Conservation (phyloP, 2,329 filamentous ascomycete species). For the Fusarium liriodendri region DNA sequence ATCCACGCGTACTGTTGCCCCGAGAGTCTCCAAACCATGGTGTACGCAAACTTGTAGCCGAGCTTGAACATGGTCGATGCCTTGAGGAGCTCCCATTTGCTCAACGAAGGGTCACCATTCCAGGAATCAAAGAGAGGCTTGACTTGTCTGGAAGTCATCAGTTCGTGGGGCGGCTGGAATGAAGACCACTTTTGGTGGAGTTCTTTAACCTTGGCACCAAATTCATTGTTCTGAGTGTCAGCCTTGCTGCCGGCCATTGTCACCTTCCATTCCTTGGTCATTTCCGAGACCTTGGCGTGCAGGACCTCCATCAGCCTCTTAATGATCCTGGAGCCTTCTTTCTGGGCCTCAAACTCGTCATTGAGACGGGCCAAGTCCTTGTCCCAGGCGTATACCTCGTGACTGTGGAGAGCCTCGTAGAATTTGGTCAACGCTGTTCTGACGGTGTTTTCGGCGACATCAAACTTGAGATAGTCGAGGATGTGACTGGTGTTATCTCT, state of each 20-base stretch:
- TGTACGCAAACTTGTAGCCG: conserved; percentile 41
- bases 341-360: conserved; percentile 49
- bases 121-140: conserved; percentile 43
- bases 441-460: conserved; percentile 58
- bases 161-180: conserved; percentile 51
- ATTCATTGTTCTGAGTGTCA: conserved; percentile 46
- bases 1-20: conserved; percentile 61
- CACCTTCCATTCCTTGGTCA: conserved; percentile 51
- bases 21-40: conserved; percentile 60
- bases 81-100: conserved; percentile 61
- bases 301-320: conserved; percentile 50
- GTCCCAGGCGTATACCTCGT: conserved; percentile 49
- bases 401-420: conserved; percentile 26
- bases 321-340: conserved; percentile 42
- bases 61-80: conserved; percentile 61
- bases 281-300: conserved; percentile 44
- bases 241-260: background rate
- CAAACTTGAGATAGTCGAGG: conserved; percentile 71
- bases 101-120: conserved; percentile 42
- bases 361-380: conserved; percentile 49
- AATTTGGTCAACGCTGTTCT: conserved; percentile 51
- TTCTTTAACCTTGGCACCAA: conserved; percentile 45
- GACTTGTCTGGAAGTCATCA: conserved; percentile 41
- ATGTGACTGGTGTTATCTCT: conserved; percentile 58
- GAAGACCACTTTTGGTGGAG: conserved; percentile 56